Evolutionary conservation across 2,329 filamentous ascomycete genomes (phyloP), one percentile per base, ranked within the genome.

Genomic region (Leptosphaerulina australis): DNA sequence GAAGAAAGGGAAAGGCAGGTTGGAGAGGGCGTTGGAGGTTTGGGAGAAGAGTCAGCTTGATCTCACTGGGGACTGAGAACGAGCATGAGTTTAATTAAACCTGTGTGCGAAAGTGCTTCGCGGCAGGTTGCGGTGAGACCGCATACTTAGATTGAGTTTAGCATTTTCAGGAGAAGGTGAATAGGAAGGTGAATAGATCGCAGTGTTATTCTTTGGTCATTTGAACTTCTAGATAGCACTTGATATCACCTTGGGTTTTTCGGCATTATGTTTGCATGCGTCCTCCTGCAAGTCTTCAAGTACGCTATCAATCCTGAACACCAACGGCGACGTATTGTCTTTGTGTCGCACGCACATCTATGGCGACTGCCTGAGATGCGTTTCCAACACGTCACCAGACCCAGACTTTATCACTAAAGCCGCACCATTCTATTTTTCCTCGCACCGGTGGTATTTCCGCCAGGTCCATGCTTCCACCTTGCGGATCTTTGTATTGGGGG

Each of bases 31-130:
- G 12, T 17, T 51, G 9, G 48, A 46, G 17, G 36, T 29, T 11
- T 51, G 48, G 41, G 48, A 51, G 20, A 41, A 46, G 31, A 6
- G 5, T 18, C 48, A 51, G 17, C n/a, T 51, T 25, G 48, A 51
- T 31, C 21, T 51, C 8, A 51, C 48, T 11, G 15, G 18, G 26
- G 48, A 51, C 15, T 51, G 41, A 51, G 14, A 4, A 5, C 11
- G 4, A 22, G 33, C n/a, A 11, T 20, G 17, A 12, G 8, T 21
- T 17, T n/a, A 5, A 22, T n/a, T 5, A 12, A 5, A 24, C 36
- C 43, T 46, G 48, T 21, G 7, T 22, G 48, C 48, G 48, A 51
- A 51, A 51, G 48, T 46, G 48, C 41, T 51, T 51, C 21, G 48
- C 48, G 20, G 25, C 48, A 46, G 36, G 41, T 2, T 21, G 11